Conservation (phyloP, 108 stramenopile species). For the Pseudonitzschia delicatissima region DNA sequence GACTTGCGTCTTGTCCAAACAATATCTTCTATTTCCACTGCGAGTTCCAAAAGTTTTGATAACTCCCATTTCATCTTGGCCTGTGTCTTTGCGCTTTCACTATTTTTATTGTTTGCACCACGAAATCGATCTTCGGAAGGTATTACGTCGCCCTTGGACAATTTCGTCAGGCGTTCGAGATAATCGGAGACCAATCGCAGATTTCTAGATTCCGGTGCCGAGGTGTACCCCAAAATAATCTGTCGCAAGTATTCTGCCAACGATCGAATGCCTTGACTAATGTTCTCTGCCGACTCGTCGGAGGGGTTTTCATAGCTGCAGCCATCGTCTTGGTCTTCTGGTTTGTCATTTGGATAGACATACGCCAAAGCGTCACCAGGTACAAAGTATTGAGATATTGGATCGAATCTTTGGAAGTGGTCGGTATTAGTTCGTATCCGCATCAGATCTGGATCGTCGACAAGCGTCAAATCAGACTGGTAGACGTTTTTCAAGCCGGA, state of each 20-base stretch:
- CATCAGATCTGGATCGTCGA: constrained; percentile 50
- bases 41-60: constrained; percentile 32
- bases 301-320: not conserved
- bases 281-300: constrained; percentile 20
- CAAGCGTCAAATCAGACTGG: constrained; percentile 52
- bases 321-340: constrained; percentile 3
- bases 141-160: constrained; percentile 23
- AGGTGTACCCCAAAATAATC: constrained; percentile 33
- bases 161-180: constrained; percentile 16
- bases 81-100: not conserved
- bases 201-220: constrained; percentile 26
- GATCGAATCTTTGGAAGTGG: constrained; percentile 56
- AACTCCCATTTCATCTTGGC: constrained; percentile 35
- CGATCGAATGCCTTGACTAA: constrained; percentile 27
- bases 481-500: constrained; percentile 5
- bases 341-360: constrained; percentile 67
- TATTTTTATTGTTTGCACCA: not conserved
- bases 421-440: constrained; percentile 57
- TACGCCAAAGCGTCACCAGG: constrained; percentile 55
- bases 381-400: constrained; percentile 30
- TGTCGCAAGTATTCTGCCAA: constrained; percentile 20
- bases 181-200: constrained; percentile 26
- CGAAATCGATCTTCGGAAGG: constrained; percentile 22
- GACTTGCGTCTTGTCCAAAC: constrained; percentile 45
- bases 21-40: constrained; percentile 51